Evolutionary conservation across 176 grass and related monocot species (phyloP).

Genomic region (Carex scoparia): DNA sequence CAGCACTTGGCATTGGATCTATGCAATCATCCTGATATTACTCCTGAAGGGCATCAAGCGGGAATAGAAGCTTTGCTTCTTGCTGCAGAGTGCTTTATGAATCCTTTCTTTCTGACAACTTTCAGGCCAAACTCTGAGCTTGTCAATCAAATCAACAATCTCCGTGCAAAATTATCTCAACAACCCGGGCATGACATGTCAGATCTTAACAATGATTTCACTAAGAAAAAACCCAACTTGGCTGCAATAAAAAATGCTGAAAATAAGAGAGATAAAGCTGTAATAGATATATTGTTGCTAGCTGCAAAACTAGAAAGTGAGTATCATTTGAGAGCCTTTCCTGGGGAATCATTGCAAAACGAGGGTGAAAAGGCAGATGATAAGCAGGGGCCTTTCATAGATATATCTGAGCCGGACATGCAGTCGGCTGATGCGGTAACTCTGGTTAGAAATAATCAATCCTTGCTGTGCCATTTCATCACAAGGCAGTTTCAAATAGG

Average conservation of each 20-base stretch:
- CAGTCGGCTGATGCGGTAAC: conserved; percentile 72
- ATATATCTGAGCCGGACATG: conserved; percentile 54
- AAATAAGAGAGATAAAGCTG: conserved; percentile 71
- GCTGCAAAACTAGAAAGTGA: conserved; percentile 75
- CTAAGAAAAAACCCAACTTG: conserved; percentile 45
- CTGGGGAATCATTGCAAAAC: conserved; percentile 43
- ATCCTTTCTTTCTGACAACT: conserved; percentile 71
- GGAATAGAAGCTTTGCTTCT: conserved; percentile 90
- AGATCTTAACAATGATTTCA: conserved; percentile 35
- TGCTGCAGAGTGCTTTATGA: conserved; percentile 87
- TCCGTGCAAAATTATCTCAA: conserved; percentile 48
- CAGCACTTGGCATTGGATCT: conserved; percentile 68
- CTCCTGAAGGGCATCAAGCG: conserved; percentile 68
- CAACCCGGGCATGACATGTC: conserved; percentile 25
- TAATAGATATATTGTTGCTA: conserved; percentile 78
- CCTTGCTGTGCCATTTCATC: conserved; percentile 71
- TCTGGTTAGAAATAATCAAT: conserved; percentile 89
- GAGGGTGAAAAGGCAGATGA: conserved; percentile 21
- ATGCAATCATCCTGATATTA: conserved; percentile 54
- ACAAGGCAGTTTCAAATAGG: conserved; percentile 64
- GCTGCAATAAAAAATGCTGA: conserved; percentile 46
- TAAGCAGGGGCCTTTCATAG: conserved; percentile 36
- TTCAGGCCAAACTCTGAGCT: conserved; percentile 49
- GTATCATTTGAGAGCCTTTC: conserved; percentile 39
- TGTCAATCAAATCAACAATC: conserved; percentile 50